Base-by-base conservation (phyloP, 768 basidiomycete genomes). In the Infundibulicybe gibba region DNA sequence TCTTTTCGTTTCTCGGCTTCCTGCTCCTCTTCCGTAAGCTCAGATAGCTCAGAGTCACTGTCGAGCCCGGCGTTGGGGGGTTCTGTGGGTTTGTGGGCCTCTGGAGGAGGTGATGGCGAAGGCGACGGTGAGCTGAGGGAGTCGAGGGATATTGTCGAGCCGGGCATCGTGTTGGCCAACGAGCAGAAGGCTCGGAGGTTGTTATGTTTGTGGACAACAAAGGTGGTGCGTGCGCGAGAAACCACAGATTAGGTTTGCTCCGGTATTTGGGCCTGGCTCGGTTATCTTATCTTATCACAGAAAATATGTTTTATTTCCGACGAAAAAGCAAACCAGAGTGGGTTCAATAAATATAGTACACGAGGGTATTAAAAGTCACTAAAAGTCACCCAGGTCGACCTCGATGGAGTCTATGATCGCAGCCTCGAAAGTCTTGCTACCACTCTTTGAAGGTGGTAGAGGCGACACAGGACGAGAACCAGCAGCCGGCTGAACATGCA, bases 11-110 rank as follows among this genome's bases (percentile, higher is more conserved):
- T 69, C 49, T 70, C 64, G 42, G 63, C 54, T 56, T 85, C 83
- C 54, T 84, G 78, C 54, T 89, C 87, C 58, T 90, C 87, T 58
- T 90, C 87, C 13, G 87, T 90, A 61, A 90, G 80, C 61, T 88
- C 88, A 37, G 87, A 89, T 49, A 90, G 79, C 67, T 90, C 88
- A 5, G 87, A 89, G 63, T 80, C 86, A 31, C 64, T 73, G 68
- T 82, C 80, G 51, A 84, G 70, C 33, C 67, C 72, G 46, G 67
- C 67, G 49, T 56, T 65, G 47, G 56, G 53, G 10, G 59, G 54
- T 41, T 61, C 59, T 34, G 49, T 30, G 35, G 53, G 55, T 21
- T 55, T 51, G 30, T 47, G 51, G 8, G 54, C 34, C 41, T 53
- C 58, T 53, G 63, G 64, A 19, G 51, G 67, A 43, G 55, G 65